Conservation (phyloP, 2,329 filamentous ascomycete species). For the Clarireedia homoeocarpa region DNA sequence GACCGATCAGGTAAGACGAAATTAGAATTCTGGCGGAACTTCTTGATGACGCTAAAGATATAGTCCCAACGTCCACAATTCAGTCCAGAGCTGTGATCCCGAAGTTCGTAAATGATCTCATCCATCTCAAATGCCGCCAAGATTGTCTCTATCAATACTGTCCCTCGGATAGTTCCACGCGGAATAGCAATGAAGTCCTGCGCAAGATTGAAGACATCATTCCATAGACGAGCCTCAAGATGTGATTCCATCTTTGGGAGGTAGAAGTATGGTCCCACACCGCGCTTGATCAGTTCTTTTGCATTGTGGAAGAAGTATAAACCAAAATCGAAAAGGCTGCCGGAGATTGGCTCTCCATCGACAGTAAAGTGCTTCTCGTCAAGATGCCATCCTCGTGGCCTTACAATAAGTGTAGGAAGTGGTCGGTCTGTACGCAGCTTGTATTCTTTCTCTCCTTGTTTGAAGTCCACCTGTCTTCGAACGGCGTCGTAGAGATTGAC, state of each 20-base stretch:
- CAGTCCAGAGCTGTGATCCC: slow-evolving; percentile 89
- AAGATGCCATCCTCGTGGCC: slow-evolving; percentile 93
- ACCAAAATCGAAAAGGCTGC: slow-evolving; percentile 90
- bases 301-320: slow-evolving; percentile 99
- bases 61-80: slow-evolving; percentile 99
- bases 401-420: slow-evolving; percentile 85
- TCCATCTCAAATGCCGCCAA: slow-evolving; percentile 99
- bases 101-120: slow-evolving; percentile 98
- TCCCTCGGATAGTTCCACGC: slow-evolving; percentile 87
- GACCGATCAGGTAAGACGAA: slow-evolving; percentile 91
- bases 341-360: slow-evolving; percentile 90
- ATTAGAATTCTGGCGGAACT: slow-evolving; percentile 89
- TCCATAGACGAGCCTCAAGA: slow-evolving; percentile 95
- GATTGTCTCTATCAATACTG: slow-evolving; percentile 96
- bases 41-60: slow-evolving; percentile 99
- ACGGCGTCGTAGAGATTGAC: slow-evolving; percentile 96
- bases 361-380: slow-evolving; percentile 98
- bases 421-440: slow-evolving; percentile 87
- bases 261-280: slow-evolving; percentile 93
- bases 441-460: slow-evolving; percentile 91
- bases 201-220: slow-evolving; percentile 91
- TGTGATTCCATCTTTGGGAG: slow-evolving; percentile 98
- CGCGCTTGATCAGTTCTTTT: slow-evolving; percentile 73
- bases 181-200: slow-evolving; percentile 90
- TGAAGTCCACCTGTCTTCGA: slow-evolving; percentile 91